Conservation (phyloP, 2,329 filamentous ascomycete species). For the Dactylellina leptospora region DNA sequence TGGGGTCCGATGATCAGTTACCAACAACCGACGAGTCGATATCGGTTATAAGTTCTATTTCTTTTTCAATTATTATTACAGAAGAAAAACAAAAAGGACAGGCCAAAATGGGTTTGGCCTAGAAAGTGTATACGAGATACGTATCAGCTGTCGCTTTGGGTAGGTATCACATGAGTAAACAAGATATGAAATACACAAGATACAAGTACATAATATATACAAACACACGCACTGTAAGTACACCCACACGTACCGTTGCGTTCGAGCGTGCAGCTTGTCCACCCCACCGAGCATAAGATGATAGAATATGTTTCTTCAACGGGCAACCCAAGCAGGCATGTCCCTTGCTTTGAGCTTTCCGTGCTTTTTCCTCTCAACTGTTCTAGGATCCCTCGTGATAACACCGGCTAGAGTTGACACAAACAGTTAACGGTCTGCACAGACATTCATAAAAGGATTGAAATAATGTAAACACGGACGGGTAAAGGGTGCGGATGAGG, state of each 20-base stretch:
- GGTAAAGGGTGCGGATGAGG: constrained; percentile 26
- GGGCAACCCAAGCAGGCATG: constrained; percentile 97
- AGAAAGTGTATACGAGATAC: constrained; percentile 20
- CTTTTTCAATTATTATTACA: too few relatives aligned
- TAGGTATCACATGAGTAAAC: constrained; percentile 40
- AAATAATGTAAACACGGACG: constrained; percentile 22
- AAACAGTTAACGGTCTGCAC: constrained; percentile 58
- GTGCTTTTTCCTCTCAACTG: constrained; percentile 97
- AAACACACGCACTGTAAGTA: constrained; percentile 16
- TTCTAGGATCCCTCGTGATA: constrained; percentile 87
- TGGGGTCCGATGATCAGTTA: constrained; percentile 27
- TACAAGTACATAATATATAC: constrained; percentile 43
- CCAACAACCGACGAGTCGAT: constrained; percentile 13
- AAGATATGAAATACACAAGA: constrained; percentile 27
- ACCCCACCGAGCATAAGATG: constrained; percentile 25
- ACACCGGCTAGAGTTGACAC: constrained; percentile 75
- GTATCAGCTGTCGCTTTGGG: constrained; percentile 15
- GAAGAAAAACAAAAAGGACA: background rate
- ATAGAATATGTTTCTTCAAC: constrained; percentile 49
- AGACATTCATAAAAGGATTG: constrained; percentile 19
- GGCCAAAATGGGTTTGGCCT: background rate
- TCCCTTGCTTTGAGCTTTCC: constrained; percentile 97
- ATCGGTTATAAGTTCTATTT: too few relatives aligned
- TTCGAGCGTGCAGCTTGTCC: constrained; percentile 7
- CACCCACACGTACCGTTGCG: constrained; percentile 10